Conservation (phyloP, 495 filamentous ascomycete genomes). For the Tuber borchii region DNA sequence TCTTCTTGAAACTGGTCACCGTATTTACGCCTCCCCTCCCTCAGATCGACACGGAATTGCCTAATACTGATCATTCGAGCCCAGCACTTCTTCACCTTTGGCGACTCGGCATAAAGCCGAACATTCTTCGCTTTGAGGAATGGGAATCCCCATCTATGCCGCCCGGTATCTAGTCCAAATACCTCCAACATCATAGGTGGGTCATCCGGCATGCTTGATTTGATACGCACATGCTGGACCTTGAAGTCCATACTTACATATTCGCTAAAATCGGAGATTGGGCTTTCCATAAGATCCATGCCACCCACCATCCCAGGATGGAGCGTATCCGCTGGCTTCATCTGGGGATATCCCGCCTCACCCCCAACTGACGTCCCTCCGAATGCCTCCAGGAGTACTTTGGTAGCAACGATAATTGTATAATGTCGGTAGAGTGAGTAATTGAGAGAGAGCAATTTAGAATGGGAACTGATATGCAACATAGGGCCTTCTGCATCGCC, state of each 20-base stretch:
- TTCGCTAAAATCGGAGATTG: constrained; percentile 46
- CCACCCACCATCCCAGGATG: constrained; percentile 9
- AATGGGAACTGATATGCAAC: constrained; percentile 74
- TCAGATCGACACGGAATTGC: constrained; percentile 67
- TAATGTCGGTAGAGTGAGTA: constrained; percentile 96
- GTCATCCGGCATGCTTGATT: constrained; percentile 77
- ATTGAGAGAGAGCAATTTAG: constrained; percentile 70
- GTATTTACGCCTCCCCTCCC: constrained; percentile 63
- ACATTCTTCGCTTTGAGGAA: constrained; percentile 68
- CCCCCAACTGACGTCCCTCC: constrained; percentile 37
- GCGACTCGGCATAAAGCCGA: constrained; percentile 77
- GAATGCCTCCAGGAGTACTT: constrained; percentile 70
- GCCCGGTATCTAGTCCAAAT: constrained; percentile 69
- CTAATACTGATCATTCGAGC: constrained; percentile 78
- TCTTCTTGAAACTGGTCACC: constrained; percentile 61
- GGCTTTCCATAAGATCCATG: constrained; percentile 26
- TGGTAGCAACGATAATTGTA: constrained; percentile 71
- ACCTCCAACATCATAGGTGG: constrained; percentile 86
- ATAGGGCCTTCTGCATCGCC: constrained; percentile 80
- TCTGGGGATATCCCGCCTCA: constrained; percentile 28
- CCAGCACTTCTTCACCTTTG: constrained; percentile 74
- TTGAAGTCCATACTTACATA: constrained; percentile 75
- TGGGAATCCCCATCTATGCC: constrained; percentile 76
- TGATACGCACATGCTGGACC: constrained; percentile 72
- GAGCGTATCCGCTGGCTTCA: constrained; percentile 12